phyloP scores from a whole-genome alignment of 2,329 filamentous ascomycete species.

The Fusarium irregulare region DNA sequence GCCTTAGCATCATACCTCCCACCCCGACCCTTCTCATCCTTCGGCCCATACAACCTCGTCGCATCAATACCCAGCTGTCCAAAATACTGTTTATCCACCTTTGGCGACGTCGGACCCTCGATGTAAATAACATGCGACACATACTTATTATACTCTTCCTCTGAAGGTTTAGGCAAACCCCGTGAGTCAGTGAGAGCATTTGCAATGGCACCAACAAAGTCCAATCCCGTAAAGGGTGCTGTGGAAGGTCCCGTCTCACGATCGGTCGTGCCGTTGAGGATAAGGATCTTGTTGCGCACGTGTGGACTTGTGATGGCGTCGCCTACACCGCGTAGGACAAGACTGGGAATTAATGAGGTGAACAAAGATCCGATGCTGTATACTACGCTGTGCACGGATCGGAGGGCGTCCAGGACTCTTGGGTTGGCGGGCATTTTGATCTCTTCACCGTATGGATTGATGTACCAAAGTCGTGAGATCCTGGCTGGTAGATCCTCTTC shows the following conservation, averaged over 20 bases:
- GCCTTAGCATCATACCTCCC: slow-evolving; percentile 80
- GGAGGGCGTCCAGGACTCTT: slow-evolving; percentile 77
- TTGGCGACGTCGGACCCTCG: slow-evolving; percentile 75
- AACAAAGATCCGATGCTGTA: slow-evolving; percentile 96
- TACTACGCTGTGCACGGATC: slow-evolving; percentile 74
- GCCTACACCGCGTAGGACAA: slow-evolving; percentile 81
- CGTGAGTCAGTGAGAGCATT: slow-evolving; percentile 78
- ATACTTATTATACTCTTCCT: slow-evolving; percentile 70
- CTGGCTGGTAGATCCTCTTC: slow-evolving; percentile 81
- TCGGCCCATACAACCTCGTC: slow-evolving; percentile 80
- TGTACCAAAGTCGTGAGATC: slow-evolving; percentile 92
- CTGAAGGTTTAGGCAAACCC: slow-evolving; percentile 54
- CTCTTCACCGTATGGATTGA: slow-evolving; percentile 98
- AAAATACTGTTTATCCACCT: slow-evolving; percentile 74
- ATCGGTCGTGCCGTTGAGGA: slow-evolving; percentile 86
- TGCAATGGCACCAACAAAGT: slow-evolving; percentile 85
- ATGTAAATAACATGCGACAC: slow-evolving; percentile 88
- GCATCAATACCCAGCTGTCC: slow-evolving; percentile 77
- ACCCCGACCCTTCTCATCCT: slow-evolving; percentile 55
- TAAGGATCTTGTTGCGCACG: slow-evolving; percentile 78
- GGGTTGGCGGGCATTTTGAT: slow-evolving; percentile 88
- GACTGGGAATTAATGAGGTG: slow-evolving; percentile 85
- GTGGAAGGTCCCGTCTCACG: slow-evolving; percentile 82
- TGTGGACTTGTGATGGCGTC: slow-evolving; percentile 60
- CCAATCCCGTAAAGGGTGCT: slow-evolving; percentile 75